Conservation (phyloP, 148 eudicot genomes). For the Pouteria glomerata region DNA sequence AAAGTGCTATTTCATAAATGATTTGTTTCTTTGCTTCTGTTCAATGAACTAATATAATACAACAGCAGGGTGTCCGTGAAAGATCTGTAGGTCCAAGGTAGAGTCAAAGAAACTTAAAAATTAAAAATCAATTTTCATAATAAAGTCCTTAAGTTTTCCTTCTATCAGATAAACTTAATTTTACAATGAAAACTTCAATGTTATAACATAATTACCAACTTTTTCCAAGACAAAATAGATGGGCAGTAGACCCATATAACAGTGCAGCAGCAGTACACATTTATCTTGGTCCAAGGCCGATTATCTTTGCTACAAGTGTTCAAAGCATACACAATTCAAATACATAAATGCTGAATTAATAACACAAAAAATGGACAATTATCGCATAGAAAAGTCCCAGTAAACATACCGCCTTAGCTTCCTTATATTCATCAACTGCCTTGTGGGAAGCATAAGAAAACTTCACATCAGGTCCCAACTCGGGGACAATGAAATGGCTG, state of each 20-base stretch:
- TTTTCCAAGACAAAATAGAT: neutral
- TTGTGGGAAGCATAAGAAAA: constrained; percentile 80
- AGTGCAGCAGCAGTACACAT: too few species aligned
- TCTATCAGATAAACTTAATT: neutral
- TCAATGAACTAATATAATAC: neutral
- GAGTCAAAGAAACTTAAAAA: neutral
- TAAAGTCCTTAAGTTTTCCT: neutral
- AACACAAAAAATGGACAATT: neutral
- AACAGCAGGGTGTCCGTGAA: neutral
- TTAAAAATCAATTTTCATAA: neutral
- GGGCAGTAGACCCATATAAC: neutral
- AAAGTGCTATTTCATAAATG: neutral
- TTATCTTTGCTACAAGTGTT: too few species aligned
- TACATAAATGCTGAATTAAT: neutral
- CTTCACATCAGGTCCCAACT: constrained; percentile 70
- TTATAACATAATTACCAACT: neutral
- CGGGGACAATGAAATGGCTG: constrained; percentile 93
- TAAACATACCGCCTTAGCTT: constrained; percentile 66
- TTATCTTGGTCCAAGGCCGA: too few species aligned
- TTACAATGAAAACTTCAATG: neutral
- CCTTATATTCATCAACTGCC: constrained; percentile 76
- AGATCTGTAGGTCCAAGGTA: constrained; percentile 1
- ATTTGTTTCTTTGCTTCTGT: neutral
- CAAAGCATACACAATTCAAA: neutral
- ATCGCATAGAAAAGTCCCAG: neutral